Evolutionary conservation across 139 green algal genomes (phyloP).

Genomic region (Pleodorina starrii): DNA sequence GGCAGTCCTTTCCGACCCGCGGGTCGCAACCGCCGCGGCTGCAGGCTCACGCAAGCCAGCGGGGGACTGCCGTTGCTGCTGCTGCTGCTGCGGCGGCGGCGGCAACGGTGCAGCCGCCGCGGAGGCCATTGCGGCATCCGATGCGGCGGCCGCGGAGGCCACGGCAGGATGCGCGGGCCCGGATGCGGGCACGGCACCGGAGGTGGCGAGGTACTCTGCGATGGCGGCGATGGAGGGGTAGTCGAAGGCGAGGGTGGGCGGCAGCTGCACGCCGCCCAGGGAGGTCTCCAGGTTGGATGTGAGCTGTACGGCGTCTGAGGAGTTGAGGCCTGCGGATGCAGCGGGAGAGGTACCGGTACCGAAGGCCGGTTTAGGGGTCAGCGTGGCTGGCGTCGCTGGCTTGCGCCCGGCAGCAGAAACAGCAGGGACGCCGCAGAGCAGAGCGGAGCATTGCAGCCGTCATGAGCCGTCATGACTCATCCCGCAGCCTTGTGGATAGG

Average conservation of each 20-base stretch:
- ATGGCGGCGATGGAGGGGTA: conserved; percentile 73
- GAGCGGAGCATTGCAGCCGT: too few species aligned
- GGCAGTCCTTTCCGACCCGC: not conserved
- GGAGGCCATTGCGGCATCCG: not conserved
- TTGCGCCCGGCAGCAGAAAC: too few species aligned
- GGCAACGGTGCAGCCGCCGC: not conserved
- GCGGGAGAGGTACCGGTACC: too few species aligned
- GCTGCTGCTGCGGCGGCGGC: not conserved
- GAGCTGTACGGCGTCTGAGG: conserved; percentile 66
- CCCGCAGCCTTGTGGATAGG: too few species aligned
- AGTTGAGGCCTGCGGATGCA: conserved; percentile 63
- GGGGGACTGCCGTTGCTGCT: not conserved
- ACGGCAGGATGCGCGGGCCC: not conserved
- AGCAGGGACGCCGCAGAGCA: too few species aligned
- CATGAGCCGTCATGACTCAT: too few species aligned
- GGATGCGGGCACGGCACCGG: not conserved
- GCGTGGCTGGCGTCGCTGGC: too few species aligned
- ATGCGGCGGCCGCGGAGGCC: not conserved
- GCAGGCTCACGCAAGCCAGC: too few species aligned
- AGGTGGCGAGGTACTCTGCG: conserved; percentile 53
- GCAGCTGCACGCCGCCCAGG: conserved; percentile 36
- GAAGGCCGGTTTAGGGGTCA: too few species aligned
- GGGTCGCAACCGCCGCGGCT: not conserved
- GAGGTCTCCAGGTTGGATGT: conserved; percentile 58
- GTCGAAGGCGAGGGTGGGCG: conserved; percentile 71